phyloP scores from a whole-genome alignment of 208 protist genomes.

The Acanthamoeba lenticulata region DNA sequence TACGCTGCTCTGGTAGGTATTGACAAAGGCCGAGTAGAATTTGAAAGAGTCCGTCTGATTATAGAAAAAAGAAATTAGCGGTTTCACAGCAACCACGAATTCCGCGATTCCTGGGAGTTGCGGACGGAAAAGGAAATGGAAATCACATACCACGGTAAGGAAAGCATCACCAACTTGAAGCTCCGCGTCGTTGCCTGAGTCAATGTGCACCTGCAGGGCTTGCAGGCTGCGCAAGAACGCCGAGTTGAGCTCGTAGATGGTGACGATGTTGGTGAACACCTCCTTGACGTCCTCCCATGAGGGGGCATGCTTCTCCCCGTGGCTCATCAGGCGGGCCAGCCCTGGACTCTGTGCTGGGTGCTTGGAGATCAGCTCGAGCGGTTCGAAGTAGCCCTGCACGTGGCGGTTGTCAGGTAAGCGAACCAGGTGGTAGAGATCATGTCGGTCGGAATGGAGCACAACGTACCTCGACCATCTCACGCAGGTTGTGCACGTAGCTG shows the following conservation, averaged over 20 bases:
- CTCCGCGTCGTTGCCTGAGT: background rate
- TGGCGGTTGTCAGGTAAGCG: background rate
- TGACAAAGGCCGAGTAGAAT: constrained; percentile 37
- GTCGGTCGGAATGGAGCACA: background rate
- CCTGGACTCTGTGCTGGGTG: background rate
- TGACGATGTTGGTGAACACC: background rate
- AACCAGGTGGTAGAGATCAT: background rate
- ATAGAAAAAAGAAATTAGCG: background rate
- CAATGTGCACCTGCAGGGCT: background rate
- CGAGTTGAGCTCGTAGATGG: constrained; percentile 19
- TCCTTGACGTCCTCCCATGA: background rate
- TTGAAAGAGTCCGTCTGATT: constrained; percentile 42
- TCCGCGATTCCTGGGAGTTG: no score
- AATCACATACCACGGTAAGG: background rate
- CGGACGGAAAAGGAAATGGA: no score
- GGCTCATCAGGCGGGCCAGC: background rate
- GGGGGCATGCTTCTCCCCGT: background rate
- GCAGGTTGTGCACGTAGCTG: background rate
- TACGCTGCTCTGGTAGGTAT: background rate
- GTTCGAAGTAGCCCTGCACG: background rate
- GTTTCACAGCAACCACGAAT: no score
- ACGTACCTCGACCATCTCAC: background rate
- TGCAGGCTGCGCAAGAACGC: background rate
- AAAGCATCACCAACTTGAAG: constrained; percentile 20
- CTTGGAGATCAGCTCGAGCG: background rate